Base-by-base conservation (phyloP, 345 rosid genomes). In the Toxicodendron radicans region DNA sequence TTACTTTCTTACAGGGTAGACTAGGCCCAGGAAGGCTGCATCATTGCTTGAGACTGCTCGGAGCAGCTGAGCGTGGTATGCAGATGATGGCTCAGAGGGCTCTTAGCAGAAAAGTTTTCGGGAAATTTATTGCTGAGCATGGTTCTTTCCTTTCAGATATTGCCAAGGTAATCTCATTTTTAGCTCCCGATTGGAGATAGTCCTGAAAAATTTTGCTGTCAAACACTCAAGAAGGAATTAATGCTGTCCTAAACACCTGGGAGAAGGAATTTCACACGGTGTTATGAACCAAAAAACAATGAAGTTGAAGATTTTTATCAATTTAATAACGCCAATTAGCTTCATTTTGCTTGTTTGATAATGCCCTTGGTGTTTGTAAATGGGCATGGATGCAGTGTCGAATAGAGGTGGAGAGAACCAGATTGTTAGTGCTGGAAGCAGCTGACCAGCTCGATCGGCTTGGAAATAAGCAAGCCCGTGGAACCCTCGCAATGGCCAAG, bases 31-130 rank as follows among this genome's bases (percentile, higher is more conserved):
- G 99, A 81, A 91, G 99, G 78, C 79, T 93, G 92, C 99, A 95
- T 86, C 99, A 95, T 75, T 95, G 96, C 81, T 89, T 93, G 99
- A 91, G 99, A 87, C 80, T 91, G 81, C 80, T 95, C 45, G 99
- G 99, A 68, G 93, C 96, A 57, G 96, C 99, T 21, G 99, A 95
- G 88, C 97, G 99, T 52, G 98, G 98, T 75, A 93, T 95, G 97
- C 86, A 90, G 86, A 35, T 95, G 83, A 93, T 90, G 98, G 93
- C 85, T 78, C 83, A 83, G 79, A 90, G 96, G 81, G 97, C 99
- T 64, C 89, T 93, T 38, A 83, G 71, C 43, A 89, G 97, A 83
- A 91, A 80, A 86, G 81, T 91, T 17, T 93, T 95, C 62, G 98
- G 99, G 70, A 90, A 86, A 85, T 80, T 85, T 69, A 93, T 95